A percentile compares a stretch with the other conserved stretches of the same genome.
These are phyloP conservation scores for Backusella sp. DNA, from an alignment of 192 early-diverging fungal genomes.

Conservation along the genomic window DNA sequence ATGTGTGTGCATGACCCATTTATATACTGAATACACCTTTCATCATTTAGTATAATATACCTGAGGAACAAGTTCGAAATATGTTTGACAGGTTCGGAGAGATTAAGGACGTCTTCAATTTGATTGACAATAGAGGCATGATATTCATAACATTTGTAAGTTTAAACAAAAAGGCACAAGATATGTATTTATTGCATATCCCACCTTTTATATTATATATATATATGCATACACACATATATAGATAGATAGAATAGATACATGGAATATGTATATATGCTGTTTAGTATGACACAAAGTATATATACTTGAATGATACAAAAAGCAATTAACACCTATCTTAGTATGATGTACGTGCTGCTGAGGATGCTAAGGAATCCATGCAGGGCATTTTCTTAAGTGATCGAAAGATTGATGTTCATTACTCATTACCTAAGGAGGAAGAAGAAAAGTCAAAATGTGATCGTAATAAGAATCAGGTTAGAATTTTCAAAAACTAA, in stretches of 20 bases:
- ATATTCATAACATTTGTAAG: slow-evolving; percentile 64
- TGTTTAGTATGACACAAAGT: no score
- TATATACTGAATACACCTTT: not conserved
- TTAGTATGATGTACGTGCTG: slow-evolving; percentile 52
- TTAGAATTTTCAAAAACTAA: not conserved
- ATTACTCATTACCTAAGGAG: slow-evolving; percentile 52
- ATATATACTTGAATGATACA: no score
- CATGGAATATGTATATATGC: no score
- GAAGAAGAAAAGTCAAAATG: slow-evolving; percentile 36
- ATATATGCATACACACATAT: not conserved
- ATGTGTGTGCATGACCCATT: not conserved
- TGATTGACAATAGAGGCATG: slow-evolving; percentile 56
- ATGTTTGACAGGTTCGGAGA: slow-evolving; percentile 55
- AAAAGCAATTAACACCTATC: not conserved
- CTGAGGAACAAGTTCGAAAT: slow-evolving; percentile 35
- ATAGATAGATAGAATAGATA: no score
- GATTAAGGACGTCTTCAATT: slow-evolving; percentile 53
- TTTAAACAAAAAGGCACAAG: not conserved
- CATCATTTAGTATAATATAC: slow-evolving; percentile 35
- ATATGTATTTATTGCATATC: not conserved
- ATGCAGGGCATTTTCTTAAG: slow-evolving; percentile 36
- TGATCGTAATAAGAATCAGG: slow-evolving; percentile 47
- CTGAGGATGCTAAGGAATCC: slow-evolving; percentile 46
- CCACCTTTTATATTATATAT: not conserved
- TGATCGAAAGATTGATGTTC: slow-evolving; percentile 49